A percentile compares a stretch with the other conserved stretches of the same genome.
Conservation (phyloP, 371 early-diverging fungal genomes). For the Dentiscutata heterogama region DNA sequence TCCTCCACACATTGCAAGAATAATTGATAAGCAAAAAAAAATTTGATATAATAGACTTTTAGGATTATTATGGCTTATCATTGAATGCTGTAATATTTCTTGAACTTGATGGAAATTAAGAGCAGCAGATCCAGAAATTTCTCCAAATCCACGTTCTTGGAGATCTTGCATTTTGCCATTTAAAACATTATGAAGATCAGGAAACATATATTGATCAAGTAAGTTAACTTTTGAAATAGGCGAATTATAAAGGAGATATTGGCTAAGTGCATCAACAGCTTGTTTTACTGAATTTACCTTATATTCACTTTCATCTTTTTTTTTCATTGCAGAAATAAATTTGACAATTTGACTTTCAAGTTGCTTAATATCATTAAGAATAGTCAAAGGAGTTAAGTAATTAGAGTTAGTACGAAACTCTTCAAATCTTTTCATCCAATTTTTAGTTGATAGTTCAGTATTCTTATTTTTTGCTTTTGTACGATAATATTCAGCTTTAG, state of each 20-base stretch:
- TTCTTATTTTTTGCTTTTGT: conserved; percentile 6
- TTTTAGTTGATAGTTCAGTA: conserved; percentile 14
- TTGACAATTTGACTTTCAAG: conserved; percentile 22
- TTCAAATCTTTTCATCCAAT: not conserved
- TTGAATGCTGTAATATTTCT: not conserved
- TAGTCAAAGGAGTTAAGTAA: not conserved
- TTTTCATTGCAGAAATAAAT: conserved; percentile 28
- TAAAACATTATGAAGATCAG: conserved; percentile 14
- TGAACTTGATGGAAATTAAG: not conserved
- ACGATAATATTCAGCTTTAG: conserved; percentile 15
- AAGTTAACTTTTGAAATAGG: not conserved
- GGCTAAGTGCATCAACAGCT: not conserved
- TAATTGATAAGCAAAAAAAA: not conserved
- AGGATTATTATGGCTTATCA: not conserved
- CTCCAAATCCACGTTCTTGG: not conserved
- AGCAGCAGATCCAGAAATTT: not conserved
- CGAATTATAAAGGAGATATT: not conserved
- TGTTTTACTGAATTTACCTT: conserved; percentile 7
- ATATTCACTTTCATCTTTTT: not conserved
- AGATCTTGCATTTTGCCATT: not conserved
- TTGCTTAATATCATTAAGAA: conserved; percentile 2
- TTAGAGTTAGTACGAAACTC: not conserved
- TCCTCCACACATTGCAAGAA: not conserved
- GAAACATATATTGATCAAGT: conserved; percentile 2
- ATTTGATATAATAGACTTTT: not conserved